A percentile compares a stretch with the other conserved stretches of the same genome.
These are phyloP conservation scores for Fraxinus ornus DNA, from an alignment of 305 asterid species.

Conservation along the genomic window DNA sequence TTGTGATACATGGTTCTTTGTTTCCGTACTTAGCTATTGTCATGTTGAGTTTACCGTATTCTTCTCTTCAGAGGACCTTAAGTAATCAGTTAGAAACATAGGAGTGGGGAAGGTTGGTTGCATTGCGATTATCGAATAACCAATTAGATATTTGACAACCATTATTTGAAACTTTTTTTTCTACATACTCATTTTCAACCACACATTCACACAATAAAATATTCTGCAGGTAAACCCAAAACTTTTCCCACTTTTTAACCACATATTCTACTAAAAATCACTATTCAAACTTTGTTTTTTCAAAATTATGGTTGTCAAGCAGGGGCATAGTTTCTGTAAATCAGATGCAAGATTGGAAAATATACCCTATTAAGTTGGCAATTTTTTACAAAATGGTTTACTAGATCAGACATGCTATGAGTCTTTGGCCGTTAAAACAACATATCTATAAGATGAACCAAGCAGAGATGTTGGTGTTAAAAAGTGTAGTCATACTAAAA, in stretches of 20 bases:
- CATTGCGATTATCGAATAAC: background rate
- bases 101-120: background rate
- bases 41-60: background rate
- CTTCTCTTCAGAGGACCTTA: background rate
- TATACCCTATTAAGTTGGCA: background rate
- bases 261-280: background rate
- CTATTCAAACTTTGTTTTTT: background rate
- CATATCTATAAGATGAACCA: background rate
- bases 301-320: background rate
- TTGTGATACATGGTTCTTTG: background rate
- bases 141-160: background rate
- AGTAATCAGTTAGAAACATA: background rate
- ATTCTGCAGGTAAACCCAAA: background rate
- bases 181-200: background rate
- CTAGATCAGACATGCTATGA: background rate
- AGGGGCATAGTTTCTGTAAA: background rate
- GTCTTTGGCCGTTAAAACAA: background rate
- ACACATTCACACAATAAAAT: background rate
- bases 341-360: background rate
- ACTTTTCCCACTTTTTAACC: background rate
- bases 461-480: background rate
- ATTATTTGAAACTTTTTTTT: background rate
- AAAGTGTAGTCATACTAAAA: background rate
- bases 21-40: slow-evolving; percentile 6
- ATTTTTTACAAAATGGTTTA: background rate